These are phyloP conservation scores for Penicillium sp. DNA, from an alignment of 2,329 filamentous ascomycete genomes.

Conservation along the genomic window DNA sequence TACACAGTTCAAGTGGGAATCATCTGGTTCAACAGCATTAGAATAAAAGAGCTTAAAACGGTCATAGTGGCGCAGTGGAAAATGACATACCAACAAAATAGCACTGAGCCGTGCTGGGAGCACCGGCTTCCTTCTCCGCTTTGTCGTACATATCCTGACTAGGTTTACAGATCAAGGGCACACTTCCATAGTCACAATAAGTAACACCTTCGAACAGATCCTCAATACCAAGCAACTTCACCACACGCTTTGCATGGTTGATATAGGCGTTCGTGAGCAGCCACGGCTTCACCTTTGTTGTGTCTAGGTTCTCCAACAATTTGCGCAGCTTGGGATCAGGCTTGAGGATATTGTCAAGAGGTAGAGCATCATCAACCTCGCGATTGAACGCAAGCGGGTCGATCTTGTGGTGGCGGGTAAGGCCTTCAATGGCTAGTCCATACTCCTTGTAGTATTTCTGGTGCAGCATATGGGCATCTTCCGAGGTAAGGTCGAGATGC, in stretches of 20 bases:
- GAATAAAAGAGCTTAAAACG: constrained; percentile 2
- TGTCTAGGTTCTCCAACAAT: constrained; percentile 80
- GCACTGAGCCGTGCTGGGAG: constrained; percentile 66
- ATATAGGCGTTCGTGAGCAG: constrained; percentile 95
- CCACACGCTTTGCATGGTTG: constrained; percentile 79
- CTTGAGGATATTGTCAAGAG: constrained; percentile 78
- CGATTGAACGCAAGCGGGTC: constrained; percentile 91
- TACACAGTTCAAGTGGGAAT: constrained; percentile 78
- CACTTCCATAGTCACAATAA: constrained; percentile 79
- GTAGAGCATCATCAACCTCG: constrained; percentile 91
- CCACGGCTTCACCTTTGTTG: constrained; percentile 80
- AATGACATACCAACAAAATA: constrained; percentile 82
- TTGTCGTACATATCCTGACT: constrained; percentile 78
- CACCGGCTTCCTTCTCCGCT: constrained; percentile 80
- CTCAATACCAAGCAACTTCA: constrained; percentile 75
- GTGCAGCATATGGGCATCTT: constrained; percentile 84
- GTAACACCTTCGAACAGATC: constrained; percentile 94
- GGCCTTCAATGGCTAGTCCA: constrained; percentile 92
- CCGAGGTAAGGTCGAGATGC: constrained; percentile 69
- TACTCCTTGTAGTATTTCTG: constrained; percentile 93
- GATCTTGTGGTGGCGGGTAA: constrained; percentile 91
- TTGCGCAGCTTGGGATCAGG: constrained; percentile 71
- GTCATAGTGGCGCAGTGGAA: neutral
- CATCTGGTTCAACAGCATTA: constrained; percentile 55
- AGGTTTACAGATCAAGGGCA: constrained; percentile 83